phyloP scores from a whole-genome alignment of 331 rosid genomes.

The Pyracantha coccinea region DNA sequence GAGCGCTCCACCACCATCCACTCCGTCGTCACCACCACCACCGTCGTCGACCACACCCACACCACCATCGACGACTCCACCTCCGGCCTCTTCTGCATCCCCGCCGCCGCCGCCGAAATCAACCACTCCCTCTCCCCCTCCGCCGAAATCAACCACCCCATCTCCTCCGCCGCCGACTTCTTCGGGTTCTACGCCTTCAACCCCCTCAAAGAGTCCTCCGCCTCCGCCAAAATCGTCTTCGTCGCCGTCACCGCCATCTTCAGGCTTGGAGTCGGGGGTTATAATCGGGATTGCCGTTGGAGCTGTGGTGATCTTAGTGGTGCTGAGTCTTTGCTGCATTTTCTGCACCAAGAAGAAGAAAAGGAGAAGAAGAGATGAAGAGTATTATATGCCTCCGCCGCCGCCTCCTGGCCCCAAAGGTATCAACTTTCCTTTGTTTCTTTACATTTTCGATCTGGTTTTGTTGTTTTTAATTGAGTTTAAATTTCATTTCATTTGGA shows the following conservation, averaged over 20 bases:
- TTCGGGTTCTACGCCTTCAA: constrained; percentile 21
- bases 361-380: constrained; percentile 67
- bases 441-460: neutral
- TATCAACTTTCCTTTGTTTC: constrained; percentile 10
- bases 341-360: constrained; percentile 67
- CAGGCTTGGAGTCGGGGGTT: constrained; percentile 39
- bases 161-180: constrained; percentile 27
- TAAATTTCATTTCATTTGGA: neutral
- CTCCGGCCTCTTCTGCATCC: constrained; percentile 15
- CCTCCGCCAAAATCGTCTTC: constrained; percentile 34
- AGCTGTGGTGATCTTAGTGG: constrained; percentile 55
- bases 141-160: constrained; percentile 20
- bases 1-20: constrained; percentile 26
- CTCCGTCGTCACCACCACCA: constrained; percentile 17
- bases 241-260: constrained; percentile 24
- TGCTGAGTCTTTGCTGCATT: constrained; percentile 51
- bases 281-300: constrained; percentile 70
- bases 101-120: constrained; percentile 10
- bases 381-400: constrained; percentile 44
- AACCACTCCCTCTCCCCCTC: constrained; percentile 28
- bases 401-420: constrained; percentile 62
- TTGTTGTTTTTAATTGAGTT: neutral
- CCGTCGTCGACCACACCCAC: constrained; percentile 17
- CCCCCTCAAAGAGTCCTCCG: constrained; percentile 14
- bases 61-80: constrained; percentile 15